Percentiles rank a stretch among this genome's conserved stretches.
phyloP scores from a whole-genome alignment of 768 basidiomycete genomes.

The Sarcodon aspratus region DNA sequence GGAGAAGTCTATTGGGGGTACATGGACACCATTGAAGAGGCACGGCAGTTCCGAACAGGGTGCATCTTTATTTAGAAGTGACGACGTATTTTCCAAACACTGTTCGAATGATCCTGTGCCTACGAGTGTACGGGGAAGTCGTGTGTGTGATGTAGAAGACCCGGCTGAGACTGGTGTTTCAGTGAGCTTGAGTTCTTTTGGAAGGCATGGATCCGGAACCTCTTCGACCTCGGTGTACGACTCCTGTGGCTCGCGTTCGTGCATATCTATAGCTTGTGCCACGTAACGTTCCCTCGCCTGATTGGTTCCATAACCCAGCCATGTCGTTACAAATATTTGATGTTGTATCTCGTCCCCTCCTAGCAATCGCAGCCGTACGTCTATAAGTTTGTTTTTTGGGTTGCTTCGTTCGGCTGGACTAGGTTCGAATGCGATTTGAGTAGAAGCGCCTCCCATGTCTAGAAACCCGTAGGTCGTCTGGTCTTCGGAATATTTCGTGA shows the following conservation, averaged over 20 bases:
- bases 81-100: constrained; percentile 61
- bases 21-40: constrained; percentile 89
- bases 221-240: constrained; percentile 16
- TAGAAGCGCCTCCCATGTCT: constrained; percentile 99
- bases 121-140: constrained; percentile 46
- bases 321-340: constrained; percentile 94
- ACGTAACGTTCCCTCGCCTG: constrained; percentile 93
- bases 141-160: constrained; percentile 28
- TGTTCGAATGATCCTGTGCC: constrained; percentile 89
- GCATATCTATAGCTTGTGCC: constrained; percentile 47
- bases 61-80: constrained; percentile 74
- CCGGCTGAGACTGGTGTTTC: constrained; percentile 37
- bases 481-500: constrained; percentile 41
- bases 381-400: constrained; percentile 50
- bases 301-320: constrained; percentile 98
- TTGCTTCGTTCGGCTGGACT: constrained; percentile 37
- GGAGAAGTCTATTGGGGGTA: constrained; percentile 89
- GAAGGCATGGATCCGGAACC: constrained; percentile 86
- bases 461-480: constrained; percentile 92
- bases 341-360: constrained; percentile 83
- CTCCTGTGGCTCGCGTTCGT: constrained; percentile 27
- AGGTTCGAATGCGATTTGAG: constrained; percentile 97
- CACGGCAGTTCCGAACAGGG: constrained; percentile 82
- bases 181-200: constrained; percentile 52
- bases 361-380: constrained; percentile 72